Base-by-base conservation (phyloP, 1,139 yeast genomes). In the Blastobotrys persicus region DNA sequence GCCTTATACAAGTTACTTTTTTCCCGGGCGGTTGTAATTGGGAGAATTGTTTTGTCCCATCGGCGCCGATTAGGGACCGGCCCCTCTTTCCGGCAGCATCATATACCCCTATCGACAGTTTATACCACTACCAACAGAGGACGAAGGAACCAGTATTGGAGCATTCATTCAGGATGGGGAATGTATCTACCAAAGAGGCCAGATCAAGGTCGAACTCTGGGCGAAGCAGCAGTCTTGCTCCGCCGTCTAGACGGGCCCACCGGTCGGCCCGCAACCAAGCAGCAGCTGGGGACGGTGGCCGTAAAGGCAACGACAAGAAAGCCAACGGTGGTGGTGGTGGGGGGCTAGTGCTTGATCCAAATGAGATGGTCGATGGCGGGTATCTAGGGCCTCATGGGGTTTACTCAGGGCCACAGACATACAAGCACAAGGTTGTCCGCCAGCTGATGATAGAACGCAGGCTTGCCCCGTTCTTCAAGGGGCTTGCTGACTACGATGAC, bases 391-490 rank as follows among this genome's bases (percentile, higher is more conserved):
- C 97, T 0, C 88, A 77, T 67, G 97, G 96, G 1, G 87, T 88
- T 31, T 91, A 91, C 67, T 79, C 84, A 52, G 80, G 79, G 6
- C 81, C 85, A 49, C 75, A 87, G 54, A 96, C 87, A 64, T 92
- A 80, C 68, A 79, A 84, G 61, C 78, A 86, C 13, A 79, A 79
- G 33, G 73, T 84, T 2, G 96, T 91, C 7, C 78, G 88, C 44
- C 76, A 71, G 20, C 70, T 87, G 37, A 85, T 91, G 55, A 68
- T 79, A 31, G 77, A 77, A 13, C 77, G 98, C 41, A 77, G 76
- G 57, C 62, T 92, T 43, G 91, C 98, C 0, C 98, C 98, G 1
- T 92, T 92, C 65, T 92, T 80, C 65, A 85, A 91, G 2, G 98
- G 98, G 0, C 71, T 92, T 47, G 88, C 87, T 60, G 96, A 88